These are phyloP conservation scores for Saturnispora sanitii DNA, from an alignment of 805 yeast genomes.

Conservation along the genomic window DNA sequence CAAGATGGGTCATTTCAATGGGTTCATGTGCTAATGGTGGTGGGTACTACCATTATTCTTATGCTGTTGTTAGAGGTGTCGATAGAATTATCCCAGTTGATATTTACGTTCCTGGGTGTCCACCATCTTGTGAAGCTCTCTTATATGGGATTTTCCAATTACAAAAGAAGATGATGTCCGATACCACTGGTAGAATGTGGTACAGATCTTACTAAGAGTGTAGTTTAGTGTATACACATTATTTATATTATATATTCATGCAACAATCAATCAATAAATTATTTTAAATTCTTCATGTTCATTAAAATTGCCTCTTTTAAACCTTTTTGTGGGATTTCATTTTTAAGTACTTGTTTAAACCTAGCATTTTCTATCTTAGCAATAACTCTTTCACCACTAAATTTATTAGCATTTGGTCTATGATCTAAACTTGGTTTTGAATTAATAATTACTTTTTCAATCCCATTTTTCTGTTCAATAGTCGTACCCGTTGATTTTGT, in stretches of 20 bases:
- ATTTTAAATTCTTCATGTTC: conserved; percentile 15
- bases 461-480: conserved; percentile 10
- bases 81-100: conserved; percentile 85
- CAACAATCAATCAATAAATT: too few species aligned
- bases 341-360: conserved; percentile 48
- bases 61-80: conserved; percentile 83
- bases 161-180: conserved; percentile 82
- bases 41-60: conserved; percentile 84
- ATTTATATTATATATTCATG: too few species aligned
- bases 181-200: conserved; percentile 78
- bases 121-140: conserved; percentile 85
- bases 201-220: conserved; percentile 42
- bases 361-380: conserved; percentile 36
- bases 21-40: conserved; percentile 94
- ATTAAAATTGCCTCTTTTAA: conserved; percentile 47
- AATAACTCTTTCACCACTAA: conserved; percentile 41
- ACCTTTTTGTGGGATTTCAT: conserved; percentile 42
- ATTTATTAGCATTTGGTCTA: conserved; percentile 27
- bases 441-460: conserved; percentile 13
- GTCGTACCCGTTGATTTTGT: conserved; percentile 26
- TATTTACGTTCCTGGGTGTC: conserved; percentile 88
- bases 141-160: conserved; percentile 85
- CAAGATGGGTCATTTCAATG: conserved; percentile 91
- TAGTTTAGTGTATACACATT: too few species aligned
- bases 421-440: conserved; percentile 28